These are phyloP conservation scores for Hordeum pubiflorum DNA, from an alignment of 202 grass and related monocot species.

Conservation along the genomic window DNA sequence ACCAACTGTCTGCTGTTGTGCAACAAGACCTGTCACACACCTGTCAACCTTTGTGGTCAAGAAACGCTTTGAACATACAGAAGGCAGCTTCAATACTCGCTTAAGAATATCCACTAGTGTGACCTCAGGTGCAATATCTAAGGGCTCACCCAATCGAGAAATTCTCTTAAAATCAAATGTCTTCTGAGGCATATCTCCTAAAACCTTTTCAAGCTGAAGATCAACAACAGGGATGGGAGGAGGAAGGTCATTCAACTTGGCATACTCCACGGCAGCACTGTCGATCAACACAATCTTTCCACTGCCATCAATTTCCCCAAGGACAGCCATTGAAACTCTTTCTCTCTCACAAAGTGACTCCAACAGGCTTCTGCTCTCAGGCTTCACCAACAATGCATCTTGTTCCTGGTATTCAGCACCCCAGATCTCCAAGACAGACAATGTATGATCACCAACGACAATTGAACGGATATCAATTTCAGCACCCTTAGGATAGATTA, in stretches of 20 bases:
- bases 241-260: constrained; percentile 42
- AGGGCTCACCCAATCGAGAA: constrained; percentile 36
- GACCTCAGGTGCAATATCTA: constrained; percentile 64
- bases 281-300: constrained; percentile 83
- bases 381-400: constrained; percentile 68
- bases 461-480: constrained; percentile 88
- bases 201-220: constrained; percentile 84
- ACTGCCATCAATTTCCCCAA: constrained; percentile 72
- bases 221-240: constrained; percentile 57
- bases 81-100: constrained; percentile 65
- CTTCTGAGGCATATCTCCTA: constrained; percentile 92
- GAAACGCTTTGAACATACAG: constrained; percentile 89
- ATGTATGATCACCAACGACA: constrained; percentile 76
- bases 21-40: constrained; percentile 94
- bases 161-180: constrained; percentile 65
- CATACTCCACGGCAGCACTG: constrained; percentile 52
- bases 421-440: constrained; percentile 85
- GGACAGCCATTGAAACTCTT: constrained; percentile 77
- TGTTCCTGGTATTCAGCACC: constrained; percentile 92
- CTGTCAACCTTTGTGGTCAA: constrained; percentile 96
- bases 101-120: constrained; percentile 67
- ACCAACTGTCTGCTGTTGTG: constrained; percentile 85
- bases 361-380: constrained; percentile 50
- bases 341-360: constrained; percentile 71
- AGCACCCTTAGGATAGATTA: constrained; percentile 88